Evolutionary conservation across 2,329 filamentous ascomycete genomes (phyloP).

Genomic region (Gaeumannomyces tritici): DNA sequence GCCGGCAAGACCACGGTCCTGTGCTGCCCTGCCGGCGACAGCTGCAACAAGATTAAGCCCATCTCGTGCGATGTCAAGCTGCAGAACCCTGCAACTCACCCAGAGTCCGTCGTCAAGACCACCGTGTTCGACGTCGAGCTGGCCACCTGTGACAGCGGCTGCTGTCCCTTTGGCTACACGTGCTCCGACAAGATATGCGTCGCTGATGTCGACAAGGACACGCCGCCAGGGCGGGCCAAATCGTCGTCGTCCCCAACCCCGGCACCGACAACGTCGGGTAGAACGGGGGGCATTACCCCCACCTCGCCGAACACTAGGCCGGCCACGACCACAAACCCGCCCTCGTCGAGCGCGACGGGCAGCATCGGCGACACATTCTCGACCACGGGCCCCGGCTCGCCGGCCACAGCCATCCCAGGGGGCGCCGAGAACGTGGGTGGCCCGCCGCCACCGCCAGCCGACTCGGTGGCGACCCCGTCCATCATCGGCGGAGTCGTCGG

Average conservation of each 20-base stretch:
- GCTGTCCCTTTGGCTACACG: slow-evolving; percentile 65
- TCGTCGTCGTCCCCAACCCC: slow-evolving; percentile 13
- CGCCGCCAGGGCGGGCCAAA: slow-evolving; percentile 12
- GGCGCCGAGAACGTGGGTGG: slow-evolving; percentile 6
- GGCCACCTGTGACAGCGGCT: slow-evolving; percentile 46
- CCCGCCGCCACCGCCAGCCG: slow-evolving; percentile 14
- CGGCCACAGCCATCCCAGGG: slow-evolving; percentile 10
- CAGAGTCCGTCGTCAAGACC: slow-evolving; percentile 55
- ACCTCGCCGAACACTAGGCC: not conserved
- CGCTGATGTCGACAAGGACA: slow-evolving; percentile 39
- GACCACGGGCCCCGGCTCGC: slow-evolving; percentile 11
- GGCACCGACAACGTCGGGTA: slow-evolving; percentile 9
- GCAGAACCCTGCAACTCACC: slow-evolving; percentile 51
- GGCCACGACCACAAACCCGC: slow-evolving; percentile 10
- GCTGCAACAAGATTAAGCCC: slow-evolving; percentile 52
- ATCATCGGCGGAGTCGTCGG: slow-evolving; percentile 39
- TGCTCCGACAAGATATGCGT: slow-evolving; percentile 47
- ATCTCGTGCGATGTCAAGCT: slow-evolving; percentile 54
- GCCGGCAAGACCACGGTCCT: slow-evolving; percentile 57
- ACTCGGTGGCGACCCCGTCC: slow-evolving; percentile 19
- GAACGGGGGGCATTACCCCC: slow-evolving; percentile 5
- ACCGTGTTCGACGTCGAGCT: slow-evolving; percentile 48
- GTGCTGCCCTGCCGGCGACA: slow-evolving; percentile 53
- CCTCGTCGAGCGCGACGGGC: slow-evolving; percentile 12
- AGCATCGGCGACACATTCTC: not conserved